phyloP scores from a whole-genome alignment of 2,329 filamentous ascomycete genomes.

The Aspergillus hiratsukae region DNA sequence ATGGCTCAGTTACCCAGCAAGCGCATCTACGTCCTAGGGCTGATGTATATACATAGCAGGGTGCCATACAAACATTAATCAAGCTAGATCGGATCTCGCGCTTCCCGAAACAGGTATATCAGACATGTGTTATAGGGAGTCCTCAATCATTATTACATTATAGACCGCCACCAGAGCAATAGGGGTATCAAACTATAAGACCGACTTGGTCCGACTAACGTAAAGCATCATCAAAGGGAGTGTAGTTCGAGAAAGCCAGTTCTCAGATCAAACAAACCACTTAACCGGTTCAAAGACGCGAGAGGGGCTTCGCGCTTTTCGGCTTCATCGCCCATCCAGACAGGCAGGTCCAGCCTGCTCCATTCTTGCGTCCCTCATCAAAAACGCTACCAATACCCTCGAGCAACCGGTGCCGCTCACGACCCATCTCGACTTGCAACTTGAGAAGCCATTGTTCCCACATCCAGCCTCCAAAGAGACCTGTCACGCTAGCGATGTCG shows the following conservation, averaged over 20 bases:
- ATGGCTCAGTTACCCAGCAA: background rate
- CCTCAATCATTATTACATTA: constrained; percentile 15
- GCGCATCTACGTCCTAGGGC: background rate
- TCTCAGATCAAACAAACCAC: constrained; percentile 1
- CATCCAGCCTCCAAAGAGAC: constrained; percentile 78
- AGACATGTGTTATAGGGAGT: background rate
- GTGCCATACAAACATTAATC: background rate
- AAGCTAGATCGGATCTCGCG: background rate
- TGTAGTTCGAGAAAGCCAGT: background rate
- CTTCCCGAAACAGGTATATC: background rate
- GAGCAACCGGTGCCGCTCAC: constrained; percentile 51
- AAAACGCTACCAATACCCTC: constrained; percentile 55
- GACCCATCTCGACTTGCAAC: constrained; percentile 79
- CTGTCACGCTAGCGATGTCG: constrained; percentile 69
- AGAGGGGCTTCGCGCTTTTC: constrained; percentile 15
- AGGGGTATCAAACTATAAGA: constrained; percentile 10
- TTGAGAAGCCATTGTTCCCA: constrained; percentile 97
- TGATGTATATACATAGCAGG: background rate
- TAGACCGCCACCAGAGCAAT: constrained; percentile 11
- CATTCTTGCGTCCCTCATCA: constrained; percentile 56
- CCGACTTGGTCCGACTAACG: background rate
- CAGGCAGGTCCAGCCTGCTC: constrained; percentile 57
- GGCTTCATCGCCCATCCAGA: constrained; percentile 57
- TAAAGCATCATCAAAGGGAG: background rate
- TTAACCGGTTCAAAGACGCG: background rate